Percentiles rank a stretch among this genome's conserved stretches.
phyloP scores from a whole-genome alignment of 768 basidiomycete genomes.

The Neoboletus magnificus region DNA sequence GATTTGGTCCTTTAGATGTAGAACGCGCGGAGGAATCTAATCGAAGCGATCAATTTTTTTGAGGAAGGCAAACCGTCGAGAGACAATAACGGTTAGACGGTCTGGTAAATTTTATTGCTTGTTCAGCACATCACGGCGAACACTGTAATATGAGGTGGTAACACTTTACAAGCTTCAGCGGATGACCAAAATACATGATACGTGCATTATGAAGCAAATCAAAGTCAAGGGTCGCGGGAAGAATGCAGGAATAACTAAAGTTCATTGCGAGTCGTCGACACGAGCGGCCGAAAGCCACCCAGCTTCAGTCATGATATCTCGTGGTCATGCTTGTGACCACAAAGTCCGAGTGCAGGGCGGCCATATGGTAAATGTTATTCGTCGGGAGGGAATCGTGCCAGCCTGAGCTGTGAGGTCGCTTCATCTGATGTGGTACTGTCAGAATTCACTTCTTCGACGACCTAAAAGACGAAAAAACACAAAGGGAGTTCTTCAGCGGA shows the following conservation, averaged over 20 bases:
- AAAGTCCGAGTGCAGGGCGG: slow-evolving; percentile 1
- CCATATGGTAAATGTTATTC: slow-evolving; percentile 34
- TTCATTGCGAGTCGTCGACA: not conserved
- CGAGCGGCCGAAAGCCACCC: not conserved
- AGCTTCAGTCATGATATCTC: not conserved
- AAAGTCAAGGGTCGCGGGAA: not conserved
- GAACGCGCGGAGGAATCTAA: too few species aligned
- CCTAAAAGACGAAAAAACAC: slow-evolving; percentile 14
- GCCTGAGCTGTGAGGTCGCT: slow-evolving; percentile 7
- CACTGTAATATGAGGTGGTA: slow-evolving; percentile 13
- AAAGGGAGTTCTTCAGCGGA: slow-evolving; percentile 17
- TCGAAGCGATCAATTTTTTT: too few species aligned
- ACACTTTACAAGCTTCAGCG: slow-evolving; percentile 14
- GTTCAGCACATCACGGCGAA: slow-evolving; percentile 6
- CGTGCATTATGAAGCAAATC: not conserved
- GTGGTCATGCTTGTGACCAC: not conserved
- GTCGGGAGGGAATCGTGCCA: slow-evolving; percentile 34
- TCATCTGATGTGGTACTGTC: not conserved
- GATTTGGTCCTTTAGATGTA: too few species aligned
- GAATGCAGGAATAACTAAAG: not conserved
- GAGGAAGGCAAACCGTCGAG: too few species aligned
- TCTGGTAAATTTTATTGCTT: not conserved
- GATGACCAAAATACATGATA: not conserved
- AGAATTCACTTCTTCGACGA: not conserved
- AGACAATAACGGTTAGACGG: too few species aligned